phyloP scores from a whole-genome alignment of 495 filamentous ascomycete species.

The Aspergillus carlsbadensis region DNA sequence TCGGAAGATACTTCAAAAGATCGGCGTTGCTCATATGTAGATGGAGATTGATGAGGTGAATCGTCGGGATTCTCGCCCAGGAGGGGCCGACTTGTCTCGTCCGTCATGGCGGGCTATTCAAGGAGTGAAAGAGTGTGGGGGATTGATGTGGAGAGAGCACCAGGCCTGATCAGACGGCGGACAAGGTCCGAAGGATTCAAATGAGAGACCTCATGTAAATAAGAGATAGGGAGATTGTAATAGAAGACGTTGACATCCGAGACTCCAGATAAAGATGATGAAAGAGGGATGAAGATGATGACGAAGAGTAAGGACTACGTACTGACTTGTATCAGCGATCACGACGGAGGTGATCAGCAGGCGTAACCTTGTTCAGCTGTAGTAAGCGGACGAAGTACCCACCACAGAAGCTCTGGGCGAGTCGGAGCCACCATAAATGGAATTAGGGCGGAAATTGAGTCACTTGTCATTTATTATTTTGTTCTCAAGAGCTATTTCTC shows the following conservation, averaged over 20 bases:
- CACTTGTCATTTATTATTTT: not conserved
- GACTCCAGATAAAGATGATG: not conserved
- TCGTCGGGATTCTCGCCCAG: conserved; percentile 25
- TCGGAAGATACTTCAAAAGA: conserved; percentile 41
- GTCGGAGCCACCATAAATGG: not conserved
- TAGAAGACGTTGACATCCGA: not conserved
- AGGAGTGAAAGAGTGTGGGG: conserved; percentile 10
- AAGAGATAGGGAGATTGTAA: not conserved
- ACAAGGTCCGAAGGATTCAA: conserved; percentile 1
- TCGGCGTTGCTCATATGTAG: conserved; percentile 18
- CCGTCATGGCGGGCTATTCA: conserved; percentile 28
- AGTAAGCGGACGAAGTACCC: not conserved
- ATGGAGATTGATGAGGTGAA: conserved; percentile 18
- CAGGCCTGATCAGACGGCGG: conserved; percentile 1
- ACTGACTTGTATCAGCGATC: not conserved
- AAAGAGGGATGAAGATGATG: conserved; percentile 13
- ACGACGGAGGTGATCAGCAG: not conserved
- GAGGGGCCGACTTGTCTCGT: conserved; percentile 34
- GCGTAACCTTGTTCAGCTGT: not conserved
- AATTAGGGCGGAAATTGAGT: conserved; percentile 1
- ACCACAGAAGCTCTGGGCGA: not conserved
- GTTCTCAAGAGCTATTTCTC: not conserved
- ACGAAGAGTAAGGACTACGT: conserved; percentile 65
- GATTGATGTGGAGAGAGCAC: conserved; percentile 9
- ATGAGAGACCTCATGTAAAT: not conserved